Conservation (phyloP, 2,329 filamentous ascomycete genomes). For the Stagonosporopsis tanaceti region DNA sequence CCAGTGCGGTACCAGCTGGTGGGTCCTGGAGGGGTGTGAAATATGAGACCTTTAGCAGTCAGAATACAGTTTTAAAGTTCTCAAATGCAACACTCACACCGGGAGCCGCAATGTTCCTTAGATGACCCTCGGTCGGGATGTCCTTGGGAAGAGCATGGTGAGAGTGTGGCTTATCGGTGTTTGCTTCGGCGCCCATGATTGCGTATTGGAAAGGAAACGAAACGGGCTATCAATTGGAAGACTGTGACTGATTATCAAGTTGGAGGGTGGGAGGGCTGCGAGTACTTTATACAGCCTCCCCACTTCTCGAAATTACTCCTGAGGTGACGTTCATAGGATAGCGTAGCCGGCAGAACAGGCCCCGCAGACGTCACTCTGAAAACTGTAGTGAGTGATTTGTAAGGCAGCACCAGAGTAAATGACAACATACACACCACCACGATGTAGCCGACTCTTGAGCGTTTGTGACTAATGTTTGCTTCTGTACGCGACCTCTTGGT, state of each 20-base stretch:
- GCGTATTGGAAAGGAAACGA: neutral
- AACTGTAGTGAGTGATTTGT: constrained; percentile 15
- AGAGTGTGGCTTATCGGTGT: constrained; percentile 37
- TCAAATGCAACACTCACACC: constrained; percentile 43
- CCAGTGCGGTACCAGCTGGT: constrained; percentile 56
- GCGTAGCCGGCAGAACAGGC: constrained; percentile 7
- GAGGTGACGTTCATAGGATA: constrained; percentile 30
- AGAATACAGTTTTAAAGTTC: constrained; percentile 1
- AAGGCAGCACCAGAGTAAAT: neutral
- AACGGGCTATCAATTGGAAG: neutral
- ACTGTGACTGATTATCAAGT: constrained; percentile 11
- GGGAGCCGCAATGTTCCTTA: constrained; percentile 53
- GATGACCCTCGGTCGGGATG: constrained; percentile 42
- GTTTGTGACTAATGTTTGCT: neutral
- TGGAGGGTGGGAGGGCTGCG: constrained; percentile 8
- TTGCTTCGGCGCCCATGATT: constrained; percentile 34
- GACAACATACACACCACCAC: neutral
- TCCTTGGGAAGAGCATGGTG: constrained; percentile 45
- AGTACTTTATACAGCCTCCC: constrained; percentile 36
- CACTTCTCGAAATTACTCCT: constrained; percentile 26
- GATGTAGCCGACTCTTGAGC: neutral
- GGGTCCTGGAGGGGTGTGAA: constrained; percentile 59
- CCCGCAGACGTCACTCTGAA: constrained; percentile 15
- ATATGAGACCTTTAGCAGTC: constrained; percentile 50
- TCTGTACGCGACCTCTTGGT: neutral